Evolutionary conservation across 805 yeast species (phyloP).

Genomic region (Suhomyces kilbournensis): DNA sequence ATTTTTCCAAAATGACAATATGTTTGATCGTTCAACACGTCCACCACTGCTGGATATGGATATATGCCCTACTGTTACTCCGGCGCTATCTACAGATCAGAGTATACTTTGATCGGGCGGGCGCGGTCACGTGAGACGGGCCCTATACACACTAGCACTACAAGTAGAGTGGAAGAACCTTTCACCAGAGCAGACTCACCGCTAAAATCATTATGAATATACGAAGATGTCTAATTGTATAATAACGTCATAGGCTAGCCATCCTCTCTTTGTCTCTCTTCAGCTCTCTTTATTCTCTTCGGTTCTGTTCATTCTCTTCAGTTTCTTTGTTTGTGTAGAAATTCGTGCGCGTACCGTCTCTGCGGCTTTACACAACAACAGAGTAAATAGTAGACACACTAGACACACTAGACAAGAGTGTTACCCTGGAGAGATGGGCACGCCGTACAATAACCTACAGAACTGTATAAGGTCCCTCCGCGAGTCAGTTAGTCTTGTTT

Average conservation of each 20-base stretch:
- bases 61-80: slow-evolving; percentile 9
- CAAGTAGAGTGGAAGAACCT: background rate
- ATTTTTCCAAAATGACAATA: background rate
- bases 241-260: no score
- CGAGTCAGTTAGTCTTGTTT: slow-evolving; percentile 32
- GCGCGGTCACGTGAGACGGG: background rate
- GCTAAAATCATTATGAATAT: no score
- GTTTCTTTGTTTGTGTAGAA: no score
- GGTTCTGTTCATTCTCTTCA: no score
- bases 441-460: slow-evolving; percentile 7
- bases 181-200: no score
- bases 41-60: background rate
- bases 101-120: background rate
- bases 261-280: no score
- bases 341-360: background rate
- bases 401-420: no score
- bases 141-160: background rate
- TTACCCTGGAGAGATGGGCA: background rate
- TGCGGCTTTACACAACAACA: background rate
- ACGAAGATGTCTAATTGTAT: no score
- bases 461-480: slow-evolving; percentile 33
- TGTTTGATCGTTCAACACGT: background rate
- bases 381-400: no score
- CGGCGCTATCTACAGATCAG: slow-evolving; percentile 18
- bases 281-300: no score